phyloP scores from a whole-genome alignment of 2,329 filamentous ascomycete genomes.

The Bisporella sp. region DNA sequence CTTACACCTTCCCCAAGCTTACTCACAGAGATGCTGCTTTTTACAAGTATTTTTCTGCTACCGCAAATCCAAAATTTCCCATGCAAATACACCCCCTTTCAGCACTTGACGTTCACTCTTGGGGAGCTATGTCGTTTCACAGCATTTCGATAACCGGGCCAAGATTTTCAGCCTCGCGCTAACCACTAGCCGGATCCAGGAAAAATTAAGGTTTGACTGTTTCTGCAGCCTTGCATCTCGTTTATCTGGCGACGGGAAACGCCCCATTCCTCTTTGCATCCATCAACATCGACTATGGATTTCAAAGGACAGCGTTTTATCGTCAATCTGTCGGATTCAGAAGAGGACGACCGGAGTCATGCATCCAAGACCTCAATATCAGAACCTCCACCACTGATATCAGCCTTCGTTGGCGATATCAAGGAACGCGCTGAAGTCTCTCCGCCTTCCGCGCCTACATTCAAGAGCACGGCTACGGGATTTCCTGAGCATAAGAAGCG shows the following conservation, averaged over 20 bases:
- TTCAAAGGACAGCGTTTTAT: conserved; percentile 54
- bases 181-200: too few relatives aligned
- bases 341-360: conserved; percentile 25
- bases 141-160: too few relatives aligned
- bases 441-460: conserved; percentile 55
- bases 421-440: conserved; percentile 62
- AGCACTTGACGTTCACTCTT: too few relatives aligned
- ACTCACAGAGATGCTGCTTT: too few relatives aligned
- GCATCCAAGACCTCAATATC: too few relatives aligned
- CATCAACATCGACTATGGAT: conserved; percentile 31
- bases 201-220: too few relatives aligned
- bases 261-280: neutral
- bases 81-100: too few relatives aligned
- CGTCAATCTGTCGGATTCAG: conserved; percentile 50
- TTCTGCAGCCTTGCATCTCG: neutral
- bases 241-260: neutral
- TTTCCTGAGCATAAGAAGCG: conserved; percentile 89
- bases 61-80: too few relatives aligned
- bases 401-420: conserved; percentile 61
- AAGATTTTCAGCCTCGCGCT: neutral
- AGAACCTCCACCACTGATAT: conserved; percentile 19
- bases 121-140: too few relatives aligned
- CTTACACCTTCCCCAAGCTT: too few relatives aligned
- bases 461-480: conserved; percentile 54
- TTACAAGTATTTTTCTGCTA: too few relatives aligned